These are phyloP conservation scores for Thraustochytrium sp. DNA, from an alignment of 352 stramenopile genomes.

Conservation along the genomic window DNA sequence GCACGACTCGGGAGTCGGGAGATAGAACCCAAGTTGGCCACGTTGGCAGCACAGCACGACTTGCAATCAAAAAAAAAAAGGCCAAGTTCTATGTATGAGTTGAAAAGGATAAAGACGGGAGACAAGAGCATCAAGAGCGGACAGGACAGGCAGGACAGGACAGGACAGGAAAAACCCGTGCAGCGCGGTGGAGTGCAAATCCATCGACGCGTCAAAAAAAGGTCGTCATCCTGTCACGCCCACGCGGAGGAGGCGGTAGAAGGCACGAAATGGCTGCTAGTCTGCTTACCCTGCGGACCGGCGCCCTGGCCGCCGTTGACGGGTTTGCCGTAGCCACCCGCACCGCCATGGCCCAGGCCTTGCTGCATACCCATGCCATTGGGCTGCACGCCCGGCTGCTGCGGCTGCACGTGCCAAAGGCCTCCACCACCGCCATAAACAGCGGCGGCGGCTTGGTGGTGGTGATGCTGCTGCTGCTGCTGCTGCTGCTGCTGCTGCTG, in stretches of 20 bases:
- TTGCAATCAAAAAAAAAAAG: neutral
- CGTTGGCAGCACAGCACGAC: neutral
- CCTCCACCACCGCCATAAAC: neutral
- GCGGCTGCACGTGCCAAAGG: neutral
- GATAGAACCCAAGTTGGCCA: no score
- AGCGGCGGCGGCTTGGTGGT: neutral
- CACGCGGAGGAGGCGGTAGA: neutral
- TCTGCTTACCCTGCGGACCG: conserved; percentile 13
- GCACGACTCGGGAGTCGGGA: no score
- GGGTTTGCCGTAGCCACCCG: neutral
- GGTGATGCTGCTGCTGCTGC: neutral
- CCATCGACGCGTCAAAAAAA: neutral
- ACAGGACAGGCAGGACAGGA: neutral
- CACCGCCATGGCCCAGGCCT: neutral
- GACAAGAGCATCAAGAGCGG: no score
- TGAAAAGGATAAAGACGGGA: neutral
- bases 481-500: neutral
- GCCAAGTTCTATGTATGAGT: neutral
- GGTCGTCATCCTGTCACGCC: neutral
- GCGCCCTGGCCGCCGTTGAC: neutral
- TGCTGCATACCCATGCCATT: neutral
- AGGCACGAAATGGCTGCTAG: neutral
- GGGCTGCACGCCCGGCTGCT: neutral
- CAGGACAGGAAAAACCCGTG: neutral
- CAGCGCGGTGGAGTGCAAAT: neutral